Conservation (phyloP, 371 early-diverging fungal species). For the Lichtheimia corymbifera region DNA sequence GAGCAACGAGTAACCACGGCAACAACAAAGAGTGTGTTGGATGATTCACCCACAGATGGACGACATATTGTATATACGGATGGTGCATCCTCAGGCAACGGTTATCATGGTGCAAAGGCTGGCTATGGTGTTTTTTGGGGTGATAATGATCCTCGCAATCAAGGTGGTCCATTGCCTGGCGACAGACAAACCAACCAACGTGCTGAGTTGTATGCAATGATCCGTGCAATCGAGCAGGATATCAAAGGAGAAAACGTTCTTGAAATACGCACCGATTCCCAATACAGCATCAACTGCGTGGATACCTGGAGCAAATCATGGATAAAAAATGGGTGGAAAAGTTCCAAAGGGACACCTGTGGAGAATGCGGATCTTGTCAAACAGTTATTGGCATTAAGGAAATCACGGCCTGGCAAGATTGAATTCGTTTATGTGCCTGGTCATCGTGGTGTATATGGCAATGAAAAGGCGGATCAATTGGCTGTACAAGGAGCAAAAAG, state of each 20-base stretch:
- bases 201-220: conserved; percentile 79
- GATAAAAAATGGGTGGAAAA: conserved; percentile 67
- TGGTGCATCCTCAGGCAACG: conserved; percentile 76
- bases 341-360: conserved; percentile 53
- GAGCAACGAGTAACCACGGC: not conserved
- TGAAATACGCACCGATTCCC: conserved; percentile 74
- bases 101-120: conserved; percentile 59
- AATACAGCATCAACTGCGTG: conserved; percentile 65
- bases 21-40: not conserved
- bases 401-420: conserved; percentile 36
- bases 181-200: conserved; percentile 81
- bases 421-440: conserved; percentile 61
- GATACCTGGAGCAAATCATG: conserved; percentile 72
- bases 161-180: conserved; percentile 64
- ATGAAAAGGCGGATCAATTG: conserved; percentile 73
- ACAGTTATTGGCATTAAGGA: conserved; percentile 42
- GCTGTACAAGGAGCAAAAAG: conserved; percentile 61
- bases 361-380: conserved; percentile 78
- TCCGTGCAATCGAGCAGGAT: conserved; percentile 66
- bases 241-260: conserved; percentile 22
- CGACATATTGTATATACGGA: conserved; percentile 71
- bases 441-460: conserved; percentile 69
- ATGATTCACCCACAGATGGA: not conserved
- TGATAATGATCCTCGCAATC: conserved; percentile 70
- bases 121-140: conserved; percentile 89